Conservation (phyloP, 768 basidiomycete species). For the Termitomyces eurrhizus region DNA sequence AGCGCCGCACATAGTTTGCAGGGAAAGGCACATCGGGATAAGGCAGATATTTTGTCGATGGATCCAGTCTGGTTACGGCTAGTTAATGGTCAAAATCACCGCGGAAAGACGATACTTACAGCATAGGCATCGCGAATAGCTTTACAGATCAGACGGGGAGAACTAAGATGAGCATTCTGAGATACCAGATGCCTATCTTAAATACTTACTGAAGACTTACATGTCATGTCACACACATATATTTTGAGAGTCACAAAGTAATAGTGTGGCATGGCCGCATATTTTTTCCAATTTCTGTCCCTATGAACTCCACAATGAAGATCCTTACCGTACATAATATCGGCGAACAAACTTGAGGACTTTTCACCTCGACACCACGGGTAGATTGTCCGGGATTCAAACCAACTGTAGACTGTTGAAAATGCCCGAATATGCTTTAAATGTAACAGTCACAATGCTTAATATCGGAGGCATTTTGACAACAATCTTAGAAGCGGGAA, state of each 20-base stretch:
- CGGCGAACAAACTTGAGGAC: neutral
- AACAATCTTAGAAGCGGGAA: neutral
- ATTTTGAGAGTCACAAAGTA: neutral
- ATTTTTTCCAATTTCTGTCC: neutral
- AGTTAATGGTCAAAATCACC: neutral
- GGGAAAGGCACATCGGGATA: constrained; percentile 61
- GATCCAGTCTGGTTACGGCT: constrained; percentile 44
- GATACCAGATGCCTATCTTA: neutral
- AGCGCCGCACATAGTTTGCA: constrained; percentile 48
- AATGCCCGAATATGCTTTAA: neutral
- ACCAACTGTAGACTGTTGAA: neutral
- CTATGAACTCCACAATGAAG: no score
- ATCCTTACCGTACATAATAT: no score
- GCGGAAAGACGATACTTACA: constrained; percentile 27
- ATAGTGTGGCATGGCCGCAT: neutral
- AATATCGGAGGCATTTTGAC: neutral
- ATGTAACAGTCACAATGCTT: neutral
- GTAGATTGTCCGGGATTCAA: neutral
- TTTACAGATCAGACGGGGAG: neutral
- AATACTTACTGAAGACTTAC: neutral
- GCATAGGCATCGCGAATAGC: constrained; percentile 37
- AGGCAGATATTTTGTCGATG: constrained; percentile 67
- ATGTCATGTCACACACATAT: neutral
- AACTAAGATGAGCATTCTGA: neutral
- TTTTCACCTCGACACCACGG: neutral